These are phyloP conservation scores for Papiliotrema fonsecae DNA, from an alignment of 1,284 basidiomycete genomes.

Conservation along the genomic window DNA sequence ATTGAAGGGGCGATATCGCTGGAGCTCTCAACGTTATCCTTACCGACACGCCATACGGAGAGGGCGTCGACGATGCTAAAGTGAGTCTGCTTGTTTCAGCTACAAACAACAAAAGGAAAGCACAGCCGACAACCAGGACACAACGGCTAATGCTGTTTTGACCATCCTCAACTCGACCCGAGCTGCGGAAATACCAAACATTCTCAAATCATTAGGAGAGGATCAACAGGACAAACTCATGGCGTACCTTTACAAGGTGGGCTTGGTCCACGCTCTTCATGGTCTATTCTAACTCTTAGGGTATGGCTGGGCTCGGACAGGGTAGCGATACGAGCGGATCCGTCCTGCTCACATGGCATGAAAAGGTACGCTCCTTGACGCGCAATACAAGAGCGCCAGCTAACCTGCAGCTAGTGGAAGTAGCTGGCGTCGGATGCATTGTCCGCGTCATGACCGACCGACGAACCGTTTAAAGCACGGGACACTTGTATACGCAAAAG, in stretches of 20 bases:
- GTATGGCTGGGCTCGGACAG: constrained; percentile 56
- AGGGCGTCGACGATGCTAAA: constrained; percentile 80
- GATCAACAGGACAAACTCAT: constrained; percentile 89
- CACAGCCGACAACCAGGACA: constrained; percentile 52
- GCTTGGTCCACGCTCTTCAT: constrained; percentile 5
- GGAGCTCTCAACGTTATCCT: constrained; percentile 68
- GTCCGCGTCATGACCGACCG: constrained; percentile 97
- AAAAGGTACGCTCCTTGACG: constrained; percentile 62
- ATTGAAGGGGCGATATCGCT: constrained; percentile 62
- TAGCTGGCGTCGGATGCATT: constrained; percentile 92
- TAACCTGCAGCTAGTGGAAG: constrained; percentile 73
- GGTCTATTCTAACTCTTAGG: constrained; percentile 10
- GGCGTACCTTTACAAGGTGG: constrained; percentile 92
- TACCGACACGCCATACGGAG: constrained; percentile 76
- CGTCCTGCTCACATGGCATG: constrained; percentile 90
- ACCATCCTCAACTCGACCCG: constrained; percentile 94
- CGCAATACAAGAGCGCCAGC: constrained; percentile 3
- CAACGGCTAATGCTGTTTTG: constrained; percentile 78
- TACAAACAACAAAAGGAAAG: no score
- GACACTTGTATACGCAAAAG: not conserved
- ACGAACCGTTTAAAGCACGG: constrained; percentile 59
- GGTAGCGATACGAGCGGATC: constrained; percentile 79
- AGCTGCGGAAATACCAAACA: constrained; percentile 74
- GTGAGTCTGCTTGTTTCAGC: constrained; percentile 49
- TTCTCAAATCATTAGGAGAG: constrained; percentile 68